A percentile compares a stretch with the other conserved stretches of the same genome.
These are phyloP conservation scores for Berberis vulgaris DNA, from an alignment of 164 flowering plant genomes.

Conservation along the genomic window DNA sequence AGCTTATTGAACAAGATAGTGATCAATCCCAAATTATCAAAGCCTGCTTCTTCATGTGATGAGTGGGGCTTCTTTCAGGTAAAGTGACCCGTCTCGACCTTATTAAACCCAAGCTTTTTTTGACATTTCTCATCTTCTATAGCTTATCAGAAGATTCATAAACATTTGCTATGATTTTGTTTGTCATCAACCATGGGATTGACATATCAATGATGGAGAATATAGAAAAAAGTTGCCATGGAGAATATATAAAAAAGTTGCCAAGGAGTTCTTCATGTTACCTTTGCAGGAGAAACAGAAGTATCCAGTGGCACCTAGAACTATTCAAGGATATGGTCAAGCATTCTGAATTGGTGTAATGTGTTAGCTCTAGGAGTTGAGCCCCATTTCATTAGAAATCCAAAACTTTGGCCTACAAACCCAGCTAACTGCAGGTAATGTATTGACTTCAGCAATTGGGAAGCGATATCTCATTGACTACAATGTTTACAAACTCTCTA, in stretches of 20 bases:
- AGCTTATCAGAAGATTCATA: not conserved
- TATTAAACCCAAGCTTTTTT: not conserved
- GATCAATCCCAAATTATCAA: constrained; percentile 31
- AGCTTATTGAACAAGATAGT: constrained; percentile 27
- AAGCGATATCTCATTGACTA: not conserved
- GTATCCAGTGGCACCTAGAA: constrained; percentile 78
- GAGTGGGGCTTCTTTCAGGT: constrained; percentile 99
- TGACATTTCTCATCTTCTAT: not conserved
- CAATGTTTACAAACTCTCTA: not conserved
- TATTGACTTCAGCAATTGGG: not conserved
- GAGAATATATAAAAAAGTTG: constrained; percentile 13
- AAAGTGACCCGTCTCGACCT: not conserved
- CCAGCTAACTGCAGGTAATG: constrained; percentile 62
- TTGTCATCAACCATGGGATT: constrained; percentile 83
- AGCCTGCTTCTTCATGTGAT: constrained; percentile 50
- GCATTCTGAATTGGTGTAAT: constrained; percentile 97
- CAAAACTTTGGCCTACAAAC: constrained; percentile 42
- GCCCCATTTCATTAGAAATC: constrained; percentile 21
- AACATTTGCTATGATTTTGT: not conserved
- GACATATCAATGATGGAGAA: constrained; percentile 38
- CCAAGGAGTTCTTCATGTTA: constrained; percentile 69
- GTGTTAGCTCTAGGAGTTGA: constrained; percentile 80
- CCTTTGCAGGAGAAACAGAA: constrained; percentile 76
- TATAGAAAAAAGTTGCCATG: constrained; percentile 25
- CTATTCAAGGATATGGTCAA: constrained; percentile 89